A percentile compares a stretch with the other conserved stretches of the same genome.
phyloP scores from a whole-genome alignment of 345 rosid genomes.

The Schrenkiella parvula region DNA sequence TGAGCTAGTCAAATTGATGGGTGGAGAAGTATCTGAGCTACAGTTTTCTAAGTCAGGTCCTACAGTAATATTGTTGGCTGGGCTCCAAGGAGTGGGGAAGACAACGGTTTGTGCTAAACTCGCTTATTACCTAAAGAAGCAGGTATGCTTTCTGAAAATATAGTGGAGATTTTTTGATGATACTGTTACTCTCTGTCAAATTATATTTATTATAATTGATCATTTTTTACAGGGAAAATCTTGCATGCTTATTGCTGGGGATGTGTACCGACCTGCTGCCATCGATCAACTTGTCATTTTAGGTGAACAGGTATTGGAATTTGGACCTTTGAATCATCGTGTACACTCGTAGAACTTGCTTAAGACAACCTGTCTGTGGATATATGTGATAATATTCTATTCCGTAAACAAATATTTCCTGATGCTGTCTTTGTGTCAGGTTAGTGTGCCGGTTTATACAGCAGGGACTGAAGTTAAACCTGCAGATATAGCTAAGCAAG shows the following conservation, averaged over 20 bases:
- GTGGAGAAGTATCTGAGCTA: conserved; percentile 93
- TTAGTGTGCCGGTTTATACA: conserved; percentile 79
- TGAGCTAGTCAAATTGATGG: conserved; percentile 95
- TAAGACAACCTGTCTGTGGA: background rate
- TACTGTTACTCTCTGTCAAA: background rate
- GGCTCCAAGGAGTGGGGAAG: conserved; percentile 97
- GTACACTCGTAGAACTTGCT: background rate
- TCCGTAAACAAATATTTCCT: conserved; percentile 14
- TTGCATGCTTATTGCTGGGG: conserved; percentile 97
- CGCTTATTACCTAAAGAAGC: conserved; percentile 89
- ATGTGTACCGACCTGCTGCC: conserved; percentile 98
- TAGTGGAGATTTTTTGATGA: background rate
- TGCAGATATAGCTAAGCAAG: conserved; percentile 84
- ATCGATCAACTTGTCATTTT: conserved; percentile 94
- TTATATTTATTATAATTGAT: background rate
- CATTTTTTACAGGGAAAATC: conserved; percentile 62
- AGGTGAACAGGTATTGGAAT: conserved; percentile 75
- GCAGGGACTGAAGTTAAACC: conserved; percentile 89
- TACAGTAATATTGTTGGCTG: conserved; percentile 86
- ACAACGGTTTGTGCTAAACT: conserved; percentile 94
- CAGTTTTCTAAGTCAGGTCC: conserved; percentile 80
- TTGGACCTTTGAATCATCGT: background rate
- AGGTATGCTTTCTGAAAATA: conserved; percentile 39
- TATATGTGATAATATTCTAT: background rate
- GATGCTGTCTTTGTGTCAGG: conserved; percentile 54